A percentile compares a stretch with the other conserved stretches of the same genome.
phyloP scores from a whole-genome alignment of 805 yeast genomes.

The Hanseniaspora thailandica region DNA sequence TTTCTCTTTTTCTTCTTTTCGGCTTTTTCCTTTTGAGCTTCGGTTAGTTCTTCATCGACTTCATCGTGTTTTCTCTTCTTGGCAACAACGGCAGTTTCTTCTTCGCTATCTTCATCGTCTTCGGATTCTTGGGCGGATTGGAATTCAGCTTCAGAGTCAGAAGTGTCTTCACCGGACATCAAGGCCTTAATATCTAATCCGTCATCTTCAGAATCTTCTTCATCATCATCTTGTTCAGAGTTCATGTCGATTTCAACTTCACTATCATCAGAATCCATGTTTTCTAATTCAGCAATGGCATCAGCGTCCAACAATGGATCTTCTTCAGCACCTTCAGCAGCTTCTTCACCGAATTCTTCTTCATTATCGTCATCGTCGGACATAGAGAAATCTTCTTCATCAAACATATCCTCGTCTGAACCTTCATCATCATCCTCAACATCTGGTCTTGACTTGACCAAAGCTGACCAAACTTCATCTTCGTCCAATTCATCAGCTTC shows the following conservation, averaged over 20 bases:
- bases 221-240: constrained; percentile 23
- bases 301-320: constrained; percentile 17
- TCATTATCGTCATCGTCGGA: constrained; percentile 21
- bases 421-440: constrained; percentile 43
- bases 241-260: constrained; percentile 21
- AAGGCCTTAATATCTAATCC: constrained; percentile 20
- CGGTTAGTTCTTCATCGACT: constrained; percentile 19
- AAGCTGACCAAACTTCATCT: constrained; percentile 70
- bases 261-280: constrained; percentile 25
- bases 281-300: constrained; percentile 33
- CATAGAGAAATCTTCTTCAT: constrained; percentile 31
- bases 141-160: constrained; percentile 20
- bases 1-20: constrained; percentile 35
- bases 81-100: constrained; percentile 18
- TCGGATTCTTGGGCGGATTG: constrained; percentile 27
- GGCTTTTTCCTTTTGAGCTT: constrained; percentile 21
- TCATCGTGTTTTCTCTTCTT: constrained; percentile 27
- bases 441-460: constrained; percentile 63
- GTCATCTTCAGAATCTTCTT: constrained; percentile 22
- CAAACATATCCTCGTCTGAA: constrained; percentile 35
- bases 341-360: constrained; percentile 27
- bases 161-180: constrained; percentile 15
- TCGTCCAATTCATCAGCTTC: constrained; percentile 40
- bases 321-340: background rate
- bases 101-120: constrained; percentile 26